Evolutionary conservation across 352 stramenopile genomes (phyloP).

Genomic region (Globisporangium splendens): DNA sequence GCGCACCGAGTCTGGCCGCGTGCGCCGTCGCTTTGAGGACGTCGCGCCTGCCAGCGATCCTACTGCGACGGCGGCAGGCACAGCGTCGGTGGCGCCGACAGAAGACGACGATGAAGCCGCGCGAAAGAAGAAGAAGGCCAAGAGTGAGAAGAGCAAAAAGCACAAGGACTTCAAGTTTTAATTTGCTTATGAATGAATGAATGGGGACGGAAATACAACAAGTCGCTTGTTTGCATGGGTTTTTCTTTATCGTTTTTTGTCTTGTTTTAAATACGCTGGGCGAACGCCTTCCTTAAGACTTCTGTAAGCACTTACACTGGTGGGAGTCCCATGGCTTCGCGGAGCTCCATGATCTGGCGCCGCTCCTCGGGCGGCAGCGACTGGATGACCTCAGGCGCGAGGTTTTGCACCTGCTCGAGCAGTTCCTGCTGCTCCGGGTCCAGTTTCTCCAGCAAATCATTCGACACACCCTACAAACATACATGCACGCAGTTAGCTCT

Average conservation of each 20-base stretch:
- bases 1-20: conserved; percentile 43
- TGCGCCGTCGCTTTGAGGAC: conserved; percentile 73
- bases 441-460: conserved; percentile 60
- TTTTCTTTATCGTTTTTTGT: too few relatives aligned
- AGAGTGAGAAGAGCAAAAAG: conserved; percentile 79
- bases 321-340: conserved; percentile 71
- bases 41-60: conserved; percentile 20
- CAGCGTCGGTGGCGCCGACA: conserved; percentile 23
- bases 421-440: conserved; percentile 77
- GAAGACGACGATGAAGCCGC: conserved; percentile 52
- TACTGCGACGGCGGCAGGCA: not conserved
- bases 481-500: not conserved
- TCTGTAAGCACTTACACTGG: conserved; percentile 28
- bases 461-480: conserved; percentile 47
- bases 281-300: too few relatives aligned
- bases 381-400: conserved; percentile 79
- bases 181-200: too few relatives aligned
- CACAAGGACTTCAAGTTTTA: conserved; percentile 88
- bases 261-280: too few relatives aligned
- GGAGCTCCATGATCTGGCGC: conserved; percentile 81
- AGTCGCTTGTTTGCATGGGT: too few relatives aligned
- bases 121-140: conserved; percentile 73
- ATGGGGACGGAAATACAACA: too few relatives aligned
- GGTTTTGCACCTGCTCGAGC: conserved; percentile 77
- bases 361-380: conserved; percentile 64